Base-by-base conservation (phyloP, 192 early-diverging fungal genomes). In the Jimgerdemannia flammicorona region DNA sequence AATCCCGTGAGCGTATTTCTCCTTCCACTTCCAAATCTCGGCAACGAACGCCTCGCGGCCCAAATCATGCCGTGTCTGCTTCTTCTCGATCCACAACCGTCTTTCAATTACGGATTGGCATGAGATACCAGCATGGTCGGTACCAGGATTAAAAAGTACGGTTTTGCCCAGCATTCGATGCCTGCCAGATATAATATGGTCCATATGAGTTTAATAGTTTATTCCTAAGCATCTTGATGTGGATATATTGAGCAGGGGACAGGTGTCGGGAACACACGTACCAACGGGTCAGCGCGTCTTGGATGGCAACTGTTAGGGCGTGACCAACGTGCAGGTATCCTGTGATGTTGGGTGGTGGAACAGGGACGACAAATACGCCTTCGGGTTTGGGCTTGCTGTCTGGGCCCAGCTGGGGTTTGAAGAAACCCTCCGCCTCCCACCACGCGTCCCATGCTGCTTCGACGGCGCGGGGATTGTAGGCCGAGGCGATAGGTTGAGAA, bases 261-360 rank as follows among this genome's bases (percentile, higher is more conserved):
- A 2, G n/a, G 4, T n/a, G 3, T 54, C 64, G 54, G 80, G 72
- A 81, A 2, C 49, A 40, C 11, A 63, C 67, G 71, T 79, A 92
- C 96, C 96, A 99, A 75, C 98, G 93, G 41, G 91, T 85, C 80
- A 99, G 85, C 64, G 91, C 78, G 83, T 99, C 98, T 84, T 98
- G 95, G 79, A 99, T 98, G 54, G 97, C 84, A 77, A 95, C 90
- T 66, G 95, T 96, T 75, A 99, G 83, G 8, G 93, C 96, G 78
- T 99, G 98, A 40, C 98, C 94, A 76, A 97, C 90, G 78, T 99
- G 97, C 68, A 99, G 91, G 72, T 90, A 90, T 73, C 98, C 98
- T 19, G 98, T 99, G 64, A 99, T 93, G 81, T 99, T 99, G n/a
- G 98, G 98, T 77, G 98, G 98, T 11, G 97, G 98, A 11, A 93